Evolutionary conservation across 2,329 filamentous ascomycete species (phyloP).

Genomic region (Helicocarpus griseus): DNA sequence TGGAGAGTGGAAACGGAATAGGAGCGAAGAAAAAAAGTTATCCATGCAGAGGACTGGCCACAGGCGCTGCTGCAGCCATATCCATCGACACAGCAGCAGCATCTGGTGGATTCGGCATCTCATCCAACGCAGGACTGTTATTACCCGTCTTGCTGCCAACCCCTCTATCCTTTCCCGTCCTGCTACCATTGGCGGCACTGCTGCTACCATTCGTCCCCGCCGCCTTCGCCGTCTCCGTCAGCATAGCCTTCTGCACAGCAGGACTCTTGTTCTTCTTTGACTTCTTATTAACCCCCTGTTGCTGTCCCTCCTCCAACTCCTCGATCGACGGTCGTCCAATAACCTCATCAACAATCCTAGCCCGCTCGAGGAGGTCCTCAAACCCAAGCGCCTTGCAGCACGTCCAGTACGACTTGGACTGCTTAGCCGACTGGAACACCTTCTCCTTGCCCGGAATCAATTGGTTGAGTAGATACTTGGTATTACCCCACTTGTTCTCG

Average conservation of each 20-base stretch:
- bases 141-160: not conserved
- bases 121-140: not conserved
- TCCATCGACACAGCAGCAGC: not conserved
- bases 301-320: not conserved
- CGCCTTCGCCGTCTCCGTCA: conserved; percentile 8
- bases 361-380: conserved; percentile 53
- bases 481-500: conserved; percentile 83
- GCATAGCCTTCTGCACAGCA: conserved; percentile 10
- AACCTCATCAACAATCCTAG: conserved; percentile 55
- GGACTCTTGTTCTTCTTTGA: conserved; percentile 2
- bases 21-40: not conserved
- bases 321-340: conserved; percentile 32
- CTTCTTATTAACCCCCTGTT: not conserved
- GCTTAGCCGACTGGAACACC: conserved; percentile 52
- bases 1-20: too few relatives aligned
- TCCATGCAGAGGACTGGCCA: not conserved
- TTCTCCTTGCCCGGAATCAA: conserved; percentile 72
- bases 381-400: conserved; percentile 57
- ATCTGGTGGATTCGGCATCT: not conserved
- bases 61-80: not conserved
- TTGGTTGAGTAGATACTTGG: conserved; percentile 80
- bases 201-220: conserved; percentile 2
- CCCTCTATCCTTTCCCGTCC: not conserved
- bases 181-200: not conserved
- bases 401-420: conserved; percentile 61